These are phyloP conservation scores for Hericium rajendrae DNA, from an alignment of 768 basidiomycete species.

Conservation along the genomic window DNA sequence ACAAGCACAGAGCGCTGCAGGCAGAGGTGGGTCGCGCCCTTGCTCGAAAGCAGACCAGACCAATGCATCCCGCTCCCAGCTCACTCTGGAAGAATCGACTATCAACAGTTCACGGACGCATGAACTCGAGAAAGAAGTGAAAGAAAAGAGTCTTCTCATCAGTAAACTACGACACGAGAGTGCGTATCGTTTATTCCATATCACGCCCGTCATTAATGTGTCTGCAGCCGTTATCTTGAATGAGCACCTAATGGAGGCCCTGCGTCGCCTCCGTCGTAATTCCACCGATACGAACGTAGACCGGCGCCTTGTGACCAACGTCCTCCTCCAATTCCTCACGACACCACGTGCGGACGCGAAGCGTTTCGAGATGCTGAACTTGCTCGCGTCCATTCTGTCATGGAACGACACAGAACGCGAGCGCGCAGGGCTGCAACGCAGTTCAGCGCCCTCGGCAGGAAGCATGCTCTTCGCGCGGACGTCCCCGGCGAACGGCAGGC, in stretches of 20 bases:
- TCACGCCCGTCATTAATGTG: conserved; percentile 2
- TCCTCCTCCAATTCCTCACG: conserved; percentile 80
- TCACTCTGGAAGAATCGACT: conserved; percentile 65
- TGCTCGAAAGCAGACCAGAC: not conserved
- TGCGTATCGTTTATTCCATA: conserved; percentile 23
- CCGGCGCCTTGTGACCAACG: conserved; percentile 86
- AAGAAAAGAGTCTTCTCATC: conserved; percentile 93
- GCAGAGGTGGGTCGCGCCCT: conserved; percentile 56
- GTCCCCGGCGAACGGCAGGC: conserved; percentile 28
- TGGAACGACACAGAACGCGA: conserved; percentile 91
- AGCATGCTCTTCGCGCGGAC: conserved; percentile 14
- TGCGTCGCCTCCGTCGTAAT: conserved; percentile 84
- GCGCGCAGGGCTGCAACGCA: conserved; percentile 76
- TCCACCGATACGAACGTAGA: conserved; percentile 86
- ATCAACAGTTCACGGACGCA: conserved; percentile 56
- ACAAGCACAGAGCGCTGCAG: conserved; percentile 75
- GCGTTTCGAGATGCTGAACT: conserved; percentile 90
- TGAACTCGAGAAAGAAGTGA: conserved; percentile 80
- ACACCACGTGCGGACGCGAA: conserved; percentile 90
- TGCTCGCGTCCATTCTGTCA: conserved; percentile 81
- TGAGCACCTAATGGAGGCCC: conserved; percentile 94
- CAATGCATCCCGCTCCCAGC: conserved; percentile 29
- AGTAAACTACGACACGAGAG: conserved; percentile 94
- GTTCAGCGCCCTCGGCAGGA: conserved; percentile 11
- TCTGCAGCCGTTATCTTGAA: conserved; percentile 85